Base-by-base conservation (phyloP, 225 moss, liverwort and hornwort species). In the Marchantia polymorpha region DNA sequence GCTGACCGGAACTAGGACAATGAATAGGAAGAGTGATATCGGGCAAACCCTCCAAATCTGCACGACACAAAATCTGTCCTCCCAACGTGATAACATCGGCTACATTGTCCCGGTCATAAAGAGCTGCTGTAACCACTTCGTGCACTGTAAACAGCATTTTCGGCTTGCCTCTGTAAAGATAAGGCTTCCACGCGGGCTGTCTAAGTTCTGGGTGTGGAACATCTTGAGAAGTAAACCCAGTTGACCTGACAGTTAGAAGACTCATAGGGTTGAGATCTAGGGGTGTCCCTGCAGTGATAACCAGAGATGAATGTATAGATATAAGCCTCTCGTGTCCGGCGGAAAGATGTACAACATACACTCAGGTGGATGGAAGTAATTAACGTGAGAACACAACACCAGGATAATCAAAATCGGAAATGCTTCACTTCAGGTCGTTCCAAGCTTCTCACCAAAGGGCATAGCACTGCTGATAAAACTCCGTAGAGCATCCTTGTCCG, bases 101-200 rank as follows among this genome's bases (percentile, higher is more conserved):
- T 11, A 99, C 95, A 81, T 95, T 91, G 76, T 95, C 99, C 52
- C 89, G 86, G 60, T 99, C 99, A 77, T 99, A 99, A 12, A 99
- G 81, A 61, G 95, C 99, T 25, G 99, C 99, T 11, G 92, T 95
- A 6, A 99, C 91, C 7, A 92, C 91, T 81, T 99, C 99, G 31
- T 93, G 93, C 70, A 99, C 87, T 7, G 95, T 83, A 60, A 99
- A 95, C 29, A 93, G 86, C 85, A 99, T 92, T 70, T 92, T 92
- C 68, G 91, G 93, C 88, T 86, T 99, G 16, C 99, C 99, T 75
- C 92, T 83, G 83, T 92, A 95, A 13, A 99, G 87, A 83, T 99
- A 99, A 17, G 99, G 95, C 79, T 99, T 99, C 95, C 95, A 99
- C 75, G 92, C 92, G 2, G 99, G 99, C 59, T 95, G 99, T 79